A percentile compares a stretch with the other conserved stretches of the same genome.
These are phyloP conservation scores for Helotiales sp. DNA, from an alignment of 2,329 filamentous ascomycete species.

Conservation along the genomic window DNA sequence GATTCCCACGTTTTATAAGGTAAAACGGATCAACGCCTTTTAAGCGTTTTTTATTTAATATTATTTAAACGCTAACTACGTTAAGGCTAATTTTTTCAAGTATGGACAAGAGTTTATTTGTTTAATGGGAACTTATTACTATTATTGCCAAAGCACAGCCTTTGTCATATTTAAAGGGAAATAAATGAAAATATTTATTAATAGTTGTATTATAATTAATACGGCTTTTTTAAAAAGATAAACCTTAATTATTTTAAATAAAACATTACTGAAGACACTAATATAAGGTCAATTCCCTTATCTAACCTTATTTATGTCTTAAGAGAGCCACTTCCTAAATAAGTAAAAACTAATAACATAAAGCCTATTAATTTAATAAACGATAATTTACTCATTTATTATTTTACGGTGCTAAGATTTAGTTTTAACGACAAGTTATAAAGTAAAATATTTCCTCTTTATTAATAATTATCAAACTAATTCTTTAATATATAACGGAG, in stretches of 20 bases:
- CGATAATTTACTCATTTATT: conserved; percentile 8
- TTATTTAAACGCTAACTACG: conserved; percentile 33
- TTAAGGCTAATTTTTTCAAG: conserved; percentile 37
- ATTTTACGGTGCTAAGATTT: conserved; percentile 19
- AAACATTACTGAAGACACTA: neutral
- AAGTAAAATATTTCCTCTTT: conserved; percentile 17
- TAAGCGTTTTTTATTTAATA: conserved; percentile 43
- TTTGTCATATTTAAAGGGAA: conserved; percentile 42
- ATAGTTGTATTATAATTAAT: conserved; percentile 41
- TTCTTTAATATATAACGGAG: conserved; percentile 18
- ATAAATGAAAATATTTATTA: conserved; percentile 30
- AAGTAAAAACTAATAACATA: conserved; percentile 24
- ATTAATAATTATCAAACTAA: neutral
- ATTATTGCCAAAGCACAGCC: conserved; percentile 42
- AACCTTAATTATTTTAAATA: conserved; percentile 37
- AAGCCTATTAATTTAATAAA: conserved; percentile 11
- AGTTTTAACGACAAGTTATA: conserved; percentile 17
- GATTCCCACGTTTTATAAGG: conserved; percentile 26
- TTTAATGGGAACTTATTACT: conserved; percentile 39
- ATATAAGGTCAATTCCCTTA: neutral
- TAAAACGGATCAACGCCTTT: conserved; percentile 38
- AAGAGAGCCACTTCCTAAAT: neutral
- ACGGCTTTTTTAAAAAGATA: conserved; percentile 36
- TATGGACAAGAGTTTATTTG: conserved; percentile 40
- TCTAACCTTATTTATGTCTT: neutral